phyloP scores from a whole-genome alignment of 2,329 filamentous ascomycete species.

The Sporothrix brasiliensis region DNA sequence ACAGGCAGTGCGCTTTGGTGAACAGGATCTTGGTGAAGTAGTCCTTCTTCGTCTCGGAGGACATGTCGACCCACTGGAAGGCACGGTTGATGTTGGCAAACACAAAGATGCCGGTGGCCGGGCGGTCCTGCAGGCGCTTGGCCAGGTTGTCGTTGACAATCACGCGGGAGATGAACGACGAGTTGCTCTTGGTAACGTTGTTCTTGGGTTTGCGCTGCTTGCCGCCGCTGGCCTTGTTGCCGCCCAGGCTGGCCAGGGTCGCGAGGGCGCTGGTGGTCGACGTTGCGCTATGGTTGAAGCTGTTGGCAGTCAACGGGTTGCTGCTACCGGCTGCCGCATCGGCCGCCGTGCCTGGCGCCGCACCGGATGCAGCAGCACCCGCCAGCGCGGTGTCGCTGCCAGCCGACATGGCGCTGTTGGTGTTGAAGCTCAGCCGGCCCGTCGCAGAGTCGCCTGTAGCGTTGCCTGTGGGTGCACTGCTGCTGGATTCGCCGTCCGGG shows the following conservation, averaged over 20 bases:
- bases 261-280: conserved; percentile 71
- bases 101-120: conserved; percentile 77
- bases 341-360: background rate
- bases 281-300: conserved; percentile 40
- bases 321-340: background rate
- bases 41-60: conserved; percentile 74
- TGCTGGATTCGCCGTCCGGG: conserved; percentile 32
- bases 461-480: background rate
- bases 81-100: conserved; percentile 96
- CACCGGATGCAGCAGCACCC: conserved; percentile 60
- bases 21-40: conserved; percentile 95
- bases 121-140: conserved; percentile 78
- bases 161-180: conserved; percentile 95
- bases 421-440: conserved; percentile 35
- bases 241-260: conserved; percentile 67
- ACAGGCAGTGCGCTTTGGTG: conserved; percentile 92
- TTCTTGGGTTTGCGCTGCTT: conserved; percentile 96
- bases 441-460: conserved; percentile 30
- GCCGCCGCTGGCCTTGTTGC: conserved; percentile 66
- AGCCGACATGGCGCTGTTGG: conserved; percentile 32
- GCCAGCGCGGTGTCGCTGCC: conserved; percentile 43
- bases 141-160: conserved; percentile 82
- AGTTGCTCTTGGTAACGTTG: conserved; percentile 98
- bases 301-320: conserved; percentile 41
- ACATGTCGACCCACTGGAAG: conserved; percentile 93